Conservation (phyloP, 345 rosid genomes). For the Clarkia xantiana region DNA sequence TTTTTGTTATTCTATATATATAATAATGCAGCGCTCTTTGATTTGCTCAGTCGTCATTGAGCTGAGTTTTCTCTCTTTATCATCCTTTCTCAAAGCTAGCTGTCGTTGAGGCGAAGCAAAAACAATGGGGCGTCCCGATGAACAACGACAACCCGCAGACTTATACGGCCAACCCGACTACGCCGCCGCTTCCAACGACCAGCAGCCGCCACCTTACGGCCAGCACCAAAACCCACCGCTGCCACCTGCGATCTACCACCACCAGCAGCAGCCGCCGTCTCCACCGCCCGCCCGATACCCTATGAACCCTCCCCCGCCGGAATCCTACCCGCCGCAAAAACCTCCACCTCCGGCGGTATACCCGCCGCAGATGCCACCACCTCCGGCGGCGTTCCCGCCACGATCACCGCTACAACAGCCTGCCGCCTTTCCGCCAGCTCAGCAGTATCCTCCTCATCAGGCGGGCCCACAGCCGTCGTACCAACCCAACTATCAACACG, state of each 20-base stretch:
- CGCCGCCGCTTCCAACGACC: neutral
- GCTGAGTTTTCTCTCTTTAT: neutral
- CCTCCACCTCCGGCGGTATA: neutral
- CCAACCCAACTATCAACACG: slow-evolving; percentile 1
- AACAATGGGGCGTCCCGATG: slow-evolving; percentile 5
- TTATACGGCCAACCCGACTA: neutral
- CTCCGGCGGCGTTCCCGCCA: too few relatives aligned
- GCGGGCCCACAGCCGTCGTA: neutral
- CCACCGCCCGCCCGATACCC: slow-evolving; percentile 1
- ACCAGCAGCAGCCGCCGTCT: neutral
- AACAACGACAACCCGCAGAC: neutral
- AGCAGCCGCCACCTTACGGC: neutral
- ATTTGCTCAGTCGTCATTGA: too few relatives aligned
- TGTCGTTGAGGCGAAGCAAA: neutral
- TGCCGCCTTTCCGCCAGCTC: neutral
- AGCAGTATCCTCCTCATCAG: neutral
- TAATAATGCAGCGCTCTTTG: too few relatives aligned
- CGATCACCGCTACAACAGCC: neutral
- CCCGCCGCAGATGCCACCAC: slow-evolving; percentile 5
- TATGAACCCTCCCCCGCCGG: slow-evolving; percentile 2
- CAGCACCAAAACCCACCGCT: neutral
- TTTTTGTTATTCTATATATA: too few relatives aligned
- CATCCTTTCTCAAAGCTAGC: neutral
- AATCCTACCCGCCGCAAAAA: too few relatives aligned
- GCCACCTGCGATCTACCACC: neutral